Evolutionary conservation across 1,284 basidiomycete species (phyloP), one percentile per base, ranked within the genome.

Genomic region (Apiotrichum sp.): DNA sequence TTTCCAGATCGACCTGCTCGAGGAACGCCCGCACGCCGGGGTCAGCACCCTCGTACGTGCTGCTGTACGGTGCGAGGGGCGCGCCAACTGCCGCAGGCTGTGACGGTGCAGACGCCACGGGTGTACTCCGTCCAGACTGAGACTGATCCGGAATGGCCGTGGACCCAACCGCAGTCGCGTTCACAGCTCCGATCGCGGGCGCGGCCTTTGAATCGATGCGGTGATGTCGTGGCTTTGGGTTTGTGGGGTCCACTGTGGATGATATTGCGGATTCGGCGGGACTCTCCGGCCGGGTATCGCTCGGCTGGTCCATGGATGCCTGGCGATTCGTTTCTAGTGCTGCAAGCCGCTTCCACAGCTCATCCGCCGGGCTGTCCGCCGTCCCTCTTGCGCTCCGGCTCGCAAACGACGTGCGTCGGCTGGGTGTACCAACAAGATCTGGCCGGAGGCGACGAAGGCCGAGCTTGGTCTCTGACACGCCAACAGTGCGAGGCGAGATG

Each of bases 1-100:
- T 89, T 68, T 93, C 89, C 47, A 91, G 78, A 69, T 92, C 93
- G n/a, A 93, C 79, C 53, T 89, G 87, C 67, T 96, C 92, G 13
- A 97, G 79, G 48, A 92, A 78, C 52, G 88, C 87, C 67, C 83
- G 87, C 61, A 96, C 88, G 2, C 88, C 88, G 31, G 86, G 84
- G 66, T 95, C 92, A 66, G 88, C 86, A 0, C 88, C 88, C 65
- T 95, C 92, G 56, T 78, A 77, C 1, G 75, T 75, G 53, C 70
- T 72, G 36, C 62, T 65, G 57, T 75, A 75, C 13, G 70, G 67
- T 0, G 68, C 65, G 1, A 55, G n/a, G 0, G 64, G 42, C 3
- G 40, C 40, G 40, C 55, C 64, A 22, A 53, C 57, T 11, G 44
- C 62, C 61, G 11, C 59, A 59, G 3, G 45, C 45, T 16, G 13